phyloP scores from a whole-genome alignment of 2,329 filamentous ascomycete species.

The Biscogniauxia marginata region DNA sequence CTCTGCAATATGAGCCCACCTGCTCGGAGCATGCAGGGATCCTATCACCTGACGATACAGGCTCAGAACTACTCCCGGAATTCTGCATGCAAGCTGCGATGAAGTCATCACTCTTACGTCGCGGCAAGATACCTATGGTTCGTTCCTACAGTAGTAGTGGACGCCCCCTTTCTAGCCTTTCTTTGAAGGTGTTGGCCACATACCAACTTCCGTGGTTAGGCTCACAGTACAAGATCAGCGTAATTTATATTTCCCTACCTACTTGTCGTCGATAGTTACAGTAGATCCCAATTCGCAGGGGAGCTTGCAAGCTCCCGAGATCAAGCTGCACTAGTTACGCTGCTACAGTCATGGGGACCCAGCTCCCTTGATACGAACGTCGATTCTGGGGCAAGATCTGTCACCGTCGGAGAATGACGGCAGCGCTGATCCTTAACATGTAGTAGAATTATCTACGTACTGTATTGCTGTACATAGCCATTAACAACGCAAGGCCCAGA shows the following conservation, averaged over 20 bases:
- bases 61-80: slow-evolving; percentile 13
- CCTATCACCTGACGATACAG: slow-evolving; percentile 27
- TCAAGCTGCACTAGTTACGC: slow-evolving; percentile 13
- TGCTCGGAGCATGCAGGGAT: slow-evolving; percentile 27
- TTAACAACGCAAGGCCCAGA: too few species aligned
- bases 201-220: slow-evolving; percentile 4
- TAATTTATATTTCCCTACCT: background rate
- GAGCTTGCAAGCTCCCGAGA: background rate
- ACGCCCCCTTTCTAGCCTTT: background rate
- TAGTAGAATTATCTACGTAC: too few species aligned
- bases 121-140: slow-evolving; percentile 10
- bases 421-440: slow-evolving; percentile 18
- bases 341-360: slow-evolving; percentile 15
- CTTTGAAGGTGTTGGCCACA: slow-evolving; percentile 4
- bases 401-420: slow-evolving; percentile 15
- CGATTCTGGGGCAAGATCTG: slow-evolving; percentile 23
- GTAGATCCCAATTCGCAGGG: background rate
- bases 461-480: too few species aligned
- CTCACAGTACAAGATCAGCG: background rate
- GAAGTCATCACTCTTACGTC: slow-evolving; percentile 21
- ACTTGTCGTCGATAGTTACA: background rate
- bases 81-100: slow-evolving; percentile 24
- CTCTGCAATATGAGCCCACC: slow-evolving; percentile 15
- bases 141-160: background rate
- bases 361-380: slow-evolving; percentile 17